Conservation (phyloP, 1,284 basidiomycete species). For the Takashimella koratensis region DNA sequence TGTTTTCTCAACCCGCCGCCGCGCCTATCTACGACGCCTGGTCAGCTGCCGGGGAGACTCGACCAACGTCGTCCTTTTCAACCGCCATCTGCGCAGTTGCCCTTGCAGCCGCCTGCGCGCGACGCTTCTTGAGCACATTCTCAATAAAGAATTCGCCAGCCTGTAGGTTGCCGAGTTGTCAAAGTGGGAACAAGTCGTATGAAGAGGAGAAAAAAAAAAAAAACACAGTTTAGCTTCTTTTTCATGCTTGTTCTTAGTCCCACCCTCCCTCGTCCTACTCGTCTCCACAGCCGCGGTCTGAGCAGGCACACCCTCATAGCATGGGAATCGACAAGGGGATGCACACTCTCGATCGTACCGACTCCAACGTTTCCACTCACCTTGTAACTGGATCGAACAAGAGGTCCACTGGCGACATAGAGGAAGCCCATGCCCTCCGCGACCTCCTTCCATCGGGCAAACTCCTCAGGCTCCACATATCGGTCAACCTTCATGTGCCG, state of each 20-base stretch:
- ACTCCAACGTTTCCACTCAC: too few species aligned
- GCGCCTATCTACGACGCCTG: neutral
- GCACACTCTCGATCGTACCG: too few species aligned
- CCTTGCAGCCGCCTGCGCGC: conserved; percentile 36
- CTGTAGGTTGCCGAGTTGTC: conserved; percentile 53
- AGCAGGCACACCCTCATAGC: too few species aligned
- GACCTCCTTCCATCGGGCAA: conserved; percentile 81
- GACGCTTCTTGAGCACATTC: conserved; percentile 63
- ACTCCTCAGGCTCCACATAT: conserved; percentile 91
- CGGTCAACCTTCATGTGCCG: conserved; percentile 98
- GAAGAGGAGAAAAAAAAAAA: neutral
- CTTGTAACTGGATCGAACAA: conserved; percentile 97
- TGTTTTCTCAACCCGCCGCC: too few species aligned
- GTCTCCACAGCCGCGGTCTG: too few species aligned
- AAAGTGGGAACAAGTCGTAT: neutral
- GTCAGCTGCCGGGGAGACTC: neutral
- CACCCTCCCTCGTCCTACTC: too few species aligned
- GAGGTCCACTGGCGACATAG: conserved; percentile 93
- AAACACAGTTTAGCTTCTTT: neutral
- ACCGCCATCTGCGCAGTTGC: conserved; percentile 34
- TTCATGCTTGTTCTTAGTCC: neutral
- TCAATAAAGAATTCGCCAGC: conserved; percentile 91
- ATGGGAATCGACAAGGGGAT: too few species aligned
- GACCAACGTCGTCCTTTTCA: conserved; percentile 3
- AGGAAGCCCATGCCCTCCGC: conserved; percentile 94